Evolutionary conservation across 164 flowering plant genomes (phyloP), one percentile per base, ranked within the genome.

Genomic region (Buxus sempervirens): DNA sequence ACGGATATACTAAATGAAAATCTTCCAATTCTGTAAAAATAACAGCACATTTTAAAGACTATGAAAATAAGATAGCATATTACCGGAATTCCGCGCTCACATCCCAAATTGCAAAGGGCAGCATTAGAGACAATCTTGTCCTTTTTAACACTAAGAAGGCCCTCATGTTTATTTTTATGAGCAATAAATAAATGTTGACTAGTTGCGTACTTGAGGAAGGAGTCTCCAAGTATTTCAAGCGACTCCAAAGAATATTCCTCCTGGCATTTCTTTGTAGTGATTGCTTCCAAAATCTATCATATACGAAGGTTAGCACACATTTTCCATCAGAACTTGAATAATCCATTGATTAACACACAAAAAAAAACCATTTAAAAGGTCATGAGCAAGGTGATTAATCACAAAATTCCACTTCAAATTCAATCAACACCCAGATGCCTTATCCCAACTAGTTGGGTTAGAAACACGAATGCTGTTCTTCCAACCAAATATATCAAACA

Each of bases 221-320:
- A 91, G 70, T 94, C 98, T 19, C 98, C 98, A 55, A 94, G 88
- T 26, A 97, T 84, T 80, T 91, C 98, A n/a, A 91, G 76, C 7
- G 98, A 91, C 64, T 94, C 97, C 81, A 88, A 70, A 76, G 88
- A 86, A 66, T 87, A 76, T 15, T 59, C 70, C 78, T 91, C 94
- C 72, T 82, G 89, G 76, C 98, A 94, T 61, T 75, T 80, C 63
- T 86, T 94, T 23, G 98, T 87, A 0, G 97, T 94, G 62, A 94
- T 80, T 66, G 95, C 96, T 77, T 94, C 98, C 80, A 90, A 71
- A 28, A 94, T 75, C 98, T 94, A 54, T 41, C 15, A 72, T 48
- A 6, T 5, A 32, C n/a, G 53, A 23, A 7, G 15, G 1, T 22
- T 28, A 59, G 3, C 15, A 32, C 32, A 51, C 0, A 15, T 21